Conservation (phyloP, 305 asterid species). For the Fraxinus sp. region DNA sequence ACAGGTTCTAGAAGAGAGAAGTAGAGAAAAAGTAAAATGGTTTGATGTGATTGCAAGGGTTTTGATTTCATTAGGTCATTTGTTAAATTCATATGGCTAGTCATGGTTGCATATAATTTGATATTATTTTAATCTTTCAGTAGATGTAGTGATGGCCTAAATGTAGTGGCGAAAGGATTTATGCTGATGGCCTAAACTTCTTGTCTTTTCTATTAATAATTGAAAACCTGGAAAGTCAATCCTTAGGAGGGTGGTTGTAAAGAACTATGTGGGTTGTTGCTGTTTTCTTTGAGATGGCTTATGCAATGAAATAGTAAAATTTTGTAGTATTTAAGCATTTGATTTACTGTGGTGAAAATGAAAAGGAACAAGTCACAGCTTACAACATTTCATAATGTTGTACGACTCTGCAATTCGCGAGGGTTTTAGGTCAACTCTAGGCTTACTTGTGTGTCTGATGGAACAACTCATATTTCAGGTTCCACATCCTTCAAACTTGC, state of each 20-base stretch:
- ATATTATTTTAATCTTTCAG: neutral
- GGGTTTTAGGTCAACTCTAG: neutral
- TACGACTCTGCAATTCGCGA: neutral
- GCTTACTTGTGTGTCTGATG: conserved; percentile 12
- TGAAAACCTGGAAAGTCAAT: neutral
- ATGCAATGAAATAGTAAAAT: neutral
- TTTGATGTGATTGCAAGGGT: neutral
- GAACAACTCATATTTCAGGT: neutral
- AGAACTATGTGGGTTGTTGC: neutral
- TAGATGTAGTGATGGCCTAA: neutral
- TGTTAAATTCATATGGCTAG: neutral
- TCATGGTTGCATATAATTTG: neutral
- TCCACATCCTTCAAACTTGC: conserved; percentile 3
- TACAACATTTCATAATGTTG: neutral
- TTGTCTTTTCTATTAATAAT: neutral
- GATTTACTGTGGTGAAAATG: neutral
- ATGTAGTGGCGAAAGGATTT: neutral
- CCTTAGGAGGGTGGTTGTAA: neutral
- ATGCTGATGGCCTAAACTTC: neutral
- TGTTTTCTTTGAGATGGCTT: neutral
- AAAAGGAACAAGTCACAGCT: neutral
- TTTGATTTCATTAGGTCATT: neutral
- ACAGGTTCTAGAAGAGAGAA: neutral
- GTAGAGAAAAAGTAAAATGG: neutral
- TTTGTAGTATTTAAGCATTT: neutral